phyloP scores from a whole-genome alignment of 805 yeast species.

The Starmerella floris region DNA sequence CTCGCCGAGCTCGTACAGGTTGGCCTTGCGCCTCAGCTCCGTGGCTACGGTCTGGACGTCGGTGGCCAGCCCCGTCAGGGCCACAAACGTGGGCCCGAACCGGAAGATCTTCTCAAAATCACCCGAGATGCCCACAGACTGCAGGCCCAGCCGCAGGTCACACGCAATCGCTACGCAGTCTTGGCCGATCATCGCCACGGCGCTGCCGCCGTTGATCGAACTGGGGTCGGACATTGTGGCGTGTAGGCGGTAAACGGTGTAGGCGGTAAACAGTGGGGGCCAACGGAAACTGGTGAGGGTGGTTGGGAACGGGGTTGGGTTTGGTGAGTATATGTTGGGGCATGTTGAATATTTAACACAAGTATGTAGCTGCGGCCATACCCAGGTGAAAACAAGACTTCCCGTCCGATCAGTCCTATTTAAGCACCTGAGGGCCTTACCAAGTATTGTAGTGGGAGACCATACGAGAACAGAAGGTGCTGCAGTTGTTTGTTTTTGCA shows the following conservation, averaged over 20 bases:
- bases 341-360: too few species aligned
- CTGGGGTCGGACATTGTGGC: conserved; percentile 25
- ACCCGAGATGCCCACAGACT: conserved; percentile 81
- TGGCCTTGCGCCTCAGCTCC: conserved; percentile 69
- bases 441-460: conserved; percentile 19
- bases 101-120: conserved; percentile 86
- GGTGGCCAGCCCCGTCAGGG: conserved; percentile 88
- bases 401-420: conserved; percentile 17
- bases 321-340: too few species aligned
- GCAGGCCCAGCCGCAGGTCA: conserved; percentile 86
- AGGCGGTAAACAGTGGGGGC: too few species aligned
- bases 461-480: conserved; percentile 19
- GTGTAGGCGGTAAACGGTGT: too few species aligned
- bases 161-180: conserved; percentile 97
- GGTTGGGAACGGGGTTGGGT: too few species aligned
- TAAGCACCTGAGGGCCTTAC: conserved; percentile 18
- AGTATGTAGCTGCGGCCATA: conserved; percentile 16
- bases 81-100: conserved; percentile 65
- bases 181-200: conserved; percentile 97
- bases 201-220: conserved; percentile 60
- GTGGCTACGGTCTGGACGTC: conserved; percentile 79
- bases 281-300: too few species aligned
- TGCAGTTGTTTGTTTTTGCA: conserved; percentile 10
- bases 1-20: conserved; percentile 78
- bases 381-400: conserved; percentile 14